Evolutionary conservation across 208 protist species (phyloP), one percentile per base, ranked within the genome.

Genomic region (Leishmania turanica): DNA sequence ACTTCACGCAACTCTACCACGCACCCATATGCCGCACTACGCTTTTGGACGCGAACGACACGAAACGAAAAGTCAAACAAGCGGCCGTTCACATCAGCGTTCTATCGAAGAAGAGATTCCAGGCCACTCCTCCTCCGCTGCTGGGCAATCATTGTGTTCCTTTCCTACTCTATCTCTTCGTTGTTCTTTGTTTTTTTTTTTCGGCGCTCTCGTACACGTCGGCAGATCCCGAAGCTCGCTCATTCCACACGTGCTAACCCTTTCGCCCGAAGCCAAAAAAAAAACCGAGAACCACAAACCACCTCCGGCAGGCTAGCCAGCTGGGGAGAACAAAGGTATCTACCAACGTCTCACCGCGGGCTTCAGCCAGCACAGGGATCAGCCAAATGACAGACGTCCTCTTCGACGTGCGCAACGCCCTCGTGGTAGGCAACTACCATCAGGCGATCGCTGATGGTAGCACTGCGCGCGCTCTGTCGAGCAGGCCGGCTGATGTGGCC

Each of bases 381-480:
- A 54, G n/a, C 31, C 6, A 75, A 19, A 96, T 95, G 92, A 85
- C 91, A 1, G 94, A 98, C 88, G 88, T 88, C 3, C 89, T 98
- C 24, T 98, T 93, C 69, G 95, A 98, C 68, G 91, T 88, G 49
- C 87, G 96, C 64, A 97, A 98, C 75, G 88, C 88, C 69, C 82
- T 98, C n/a, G 84, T 84, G 0, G 81, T 98, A 0, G 96, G 96
- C 58, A 97, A 98, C 88, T 97, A 90, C 78, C 86, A 95, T 77
- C 89, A 95, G 62, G 93, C 88, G 62, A 88, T 98, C 45, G 89
- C 92, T 4, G 94, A 97, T 37, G 91, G 83, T 49, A 91, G 87
- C 75, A 84, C 77, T 17, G 87, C 85, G 8, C 80, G 84, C 56
- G 53, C 86, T n/a, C 87, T 78, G 40, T 74, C 74, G 1, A 87